Evolutionary conservation across 164 flowering plant species (phyloP).

Genomic region (Macadamia integrifolia): DNA sequence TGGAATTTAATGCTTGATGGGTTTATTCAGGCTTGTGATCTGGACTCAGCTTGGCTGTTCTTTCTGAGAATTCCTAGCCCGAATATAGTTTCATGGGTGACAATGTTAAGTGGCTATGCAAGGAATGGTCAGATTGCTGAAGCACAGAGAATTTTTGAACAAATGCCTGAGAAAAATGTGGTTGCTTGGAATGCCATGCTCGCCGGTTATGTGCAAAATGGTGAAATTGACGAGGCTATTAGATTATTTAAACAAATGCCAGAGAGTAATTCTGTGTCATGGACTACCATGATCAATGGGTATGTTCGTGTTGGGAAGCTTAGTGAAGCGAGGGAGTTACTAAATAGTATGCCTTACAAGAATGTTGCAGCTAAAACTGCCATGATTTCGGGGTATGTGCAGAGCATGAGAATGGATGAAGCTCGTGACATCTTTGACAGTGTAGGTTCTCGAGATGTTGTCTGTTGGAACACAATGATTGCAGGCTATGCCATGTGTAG

Average conservation of each 20-base stretch:
- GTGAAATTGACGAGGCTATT: slow-evolving; percentile 6
- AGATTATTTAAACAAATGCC: slow-evolving; percentile 12
- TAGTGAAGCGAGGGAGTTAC: slow-evolving; percentile 12
- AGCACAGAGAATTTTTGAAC: slow-evolving; percentile 1
- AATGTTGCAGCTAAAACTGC: slow-evolving; percentile 16
- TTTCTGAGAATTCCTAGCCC: slow-evolving; percentile 11
- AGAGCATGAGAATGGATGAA: slow-evolving; percentile 14
- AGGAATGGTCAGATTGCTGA: slow-evolving; percentile 6
- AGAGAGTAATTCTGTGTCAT: slow-evolving; percentile 11
- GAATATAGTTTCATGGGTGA: slow-evolving; percentile 20
- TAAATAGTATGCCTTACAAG: slow-evolving; percentile 13
- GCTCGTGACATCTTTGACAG: slow-evolving; percentile 15
- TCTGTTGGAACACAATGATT: slow-evolving; percentile 17
- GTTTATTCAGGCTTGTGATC: slow-evolving; percentile 9
- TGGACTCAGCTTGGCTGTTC: slow-evolving; percentile 12
- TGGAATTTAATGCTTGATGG: slow-evolving; percentile 22
- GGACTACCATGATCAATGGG: slow-evolving; percentile 18
- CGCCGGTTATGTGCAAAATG: slow-evolving; percentile 16
- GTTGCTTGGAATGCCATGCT: slow-evolving; percentile 18
- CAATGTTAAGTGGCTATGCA: slow-evolving; percentile 18
- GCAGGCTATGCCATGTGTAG: slow-evolving; percentile 12
- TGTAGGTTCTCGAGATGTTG: slow-evolving; percentile 6
- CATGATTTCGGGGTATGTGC: slow-evolving; percentile 16
- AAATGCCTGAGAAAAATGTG: no score
- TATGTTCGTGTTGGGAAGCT: slow-evolving; percentile 13